Percentiles rank a stretch among this genome's conserved stretches.
Conservation (phyloP, 805 yeast genomes). For the Wickerhamiella cacticola region DNA sequence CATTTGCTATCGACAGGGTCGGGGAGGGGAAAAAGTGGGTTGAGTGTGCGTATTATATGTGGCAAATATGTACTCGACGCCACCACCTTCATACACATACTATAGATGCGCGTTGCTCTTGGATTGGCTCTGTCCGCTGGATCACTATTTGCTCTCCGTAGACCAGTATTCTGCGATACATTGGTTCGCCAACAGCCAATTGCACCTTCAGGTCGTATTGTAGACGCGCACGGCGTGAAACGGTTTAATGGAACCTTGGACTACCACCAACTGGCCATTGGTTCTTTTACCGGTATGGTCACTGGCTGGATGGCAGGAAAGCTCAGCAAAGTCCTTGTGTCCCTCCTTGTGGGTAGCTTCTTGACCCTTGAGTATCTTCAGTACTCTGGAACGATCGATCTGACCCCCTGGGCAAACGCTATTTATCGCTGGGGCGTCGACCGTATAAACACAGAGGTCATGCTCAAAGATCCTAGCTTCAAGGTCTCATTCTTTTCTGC, state of each 20-base stretch:
- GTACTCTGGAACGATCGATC: constrained; percentile 36
- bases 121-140: constrained; percentile 6
- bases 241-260: constrained; percentile 30
- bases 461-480: constrained; percentile 49
- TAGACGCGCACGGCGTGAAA: constrained; percentile 16
- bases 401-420: constrained; percentile 18
- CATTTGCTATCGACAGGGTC: too few species aligned
- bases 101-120: constrained; percentile 6
- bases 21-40: too few species aligned
- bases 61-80: neutral
- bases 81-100: neutral
- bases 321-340: constrained; percentile 42
- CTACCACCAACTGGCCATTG: constrained; percentile 51
- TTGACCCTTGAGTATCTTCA: constrained; percentile 42
- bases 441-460: constrained; percentile 35
- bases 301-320: constrained; percentile 52
- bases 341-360: constrained; percentile 37
- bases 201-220: constrained; percentile 9
- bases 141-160: neutral
- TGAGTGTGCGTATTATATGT: neutral
- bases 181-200: neutral
- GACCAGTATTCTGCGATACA: constrained; percentile 9
- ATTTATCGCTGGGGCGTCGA: constrained; percentile 25
- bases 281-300: constrained; percentile 49
- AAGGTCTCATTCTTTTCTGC: constrained; percentile 41